Base-by-base conservation (phyloP, 1,284 basidiomycete genomes). In the Phlebopus sp. region DNA sequence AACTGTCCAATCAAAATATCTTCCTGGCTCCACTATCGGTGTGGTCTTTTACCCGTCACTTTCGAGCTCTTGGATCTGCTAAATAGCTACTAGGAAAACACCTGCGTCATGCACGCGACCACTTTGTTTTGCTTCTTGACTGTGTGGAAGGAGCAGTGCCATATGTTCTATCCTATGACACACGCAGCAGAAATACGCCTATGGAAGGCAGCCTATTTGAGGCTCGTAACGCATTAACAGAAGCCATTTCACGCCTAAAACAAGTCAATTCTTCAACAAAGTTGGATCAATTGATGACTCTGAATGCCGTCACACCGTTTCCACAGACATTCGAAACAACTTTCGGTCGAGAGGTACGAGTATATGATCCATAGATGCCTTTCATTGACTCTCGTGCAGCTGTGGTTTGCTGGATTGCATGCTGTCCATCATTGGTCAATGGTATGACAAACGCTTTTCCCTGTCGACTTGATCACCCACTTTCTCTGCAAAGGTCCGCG, bases 351-450 rank as follows among this genome's bases (percentile, higher is more conserved):
- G 90, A 92, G 75, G 89, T 88, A 55, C 58, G 75, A 58, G 27
- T 4, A 37, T 27, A 17, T 5, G 18, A 34, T 14, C 45, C 14
- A 5, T 30, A 31, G 23, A 10, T 23, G 29, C 5, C 35, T 23
- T 41, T 37, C 47, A 42, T 59, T 23, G 5, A 15, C 13, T 44
- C 42, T 44, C 32, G 19, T 47, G 25, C 40, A 91, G 86, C 66
- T 92, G n/a, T 92, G 90, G 90, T 92, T 92, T 63, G 78, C 79
- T n/a, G 79, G 75, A 19, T 67, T 92, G 23, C 90, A 92, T 62
- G 89, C 89, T 38, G 84, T 92, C 31, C 87, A 90, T 65, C 88
- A 90, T 62, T 90, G 86, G 86, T 87, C 86, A 14, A 89, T 90
- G 85, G 85, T 88, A 60, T 57, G 77, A 60, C 8, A 15, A 46